phyloP scores from a whole-genome alignment of 2,329 filamentous ascomycete genomes.

The Rhinocladiella mackenziei region DNA sequence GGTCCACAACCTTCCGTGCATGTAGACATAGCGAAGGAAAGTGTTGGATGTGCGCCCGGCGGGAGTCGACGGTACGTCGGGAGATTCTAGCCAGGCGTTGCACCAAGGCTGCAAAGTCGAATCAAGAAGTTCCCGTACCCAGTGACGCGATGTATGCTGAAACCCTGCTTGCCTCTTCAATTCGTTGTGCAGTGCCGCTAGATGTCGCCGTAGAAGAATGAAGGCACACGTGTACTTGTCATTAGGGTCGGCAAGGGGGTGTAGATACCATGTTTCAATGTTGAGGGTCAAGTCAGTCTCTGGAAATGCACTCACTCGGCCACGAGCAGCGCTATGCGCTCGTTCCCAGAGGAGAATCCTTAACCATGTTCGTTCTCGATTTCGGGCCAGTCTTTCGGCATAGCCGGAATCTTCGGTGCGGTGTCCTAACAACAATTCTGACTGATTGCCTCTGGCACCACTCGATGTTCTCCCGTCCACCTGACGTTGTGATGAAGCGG shows the following conservation, averaged over 20 bases:
- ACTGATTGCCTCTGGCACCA: background rate
- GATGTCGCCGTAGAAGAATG: slow-evolving; percentile 27
- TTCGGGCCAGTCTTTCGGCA: slow-evolving; percentile 26
- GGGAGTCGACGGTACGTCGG: background rate
- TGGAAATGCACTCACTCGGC: slow-evolving; percentile 31
- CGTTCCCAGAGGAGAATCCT: slow-evolving; percentile 34
- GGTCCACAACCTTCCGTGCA: slow-evolving; percentile 32
- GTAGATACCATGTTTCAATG: slow-evolving; percentile 33
- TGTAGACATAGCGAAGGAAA: slow-evolving; percentile 32
- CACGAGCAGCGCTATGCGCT: slow-evolving; percentile 33
- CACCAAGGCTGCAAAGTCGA: slow-evolving; percentile 28
- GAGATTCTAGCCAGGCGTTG: slow-evolving; percentile 26
- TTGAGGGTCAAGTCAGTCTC: slow-evolving; percentile 31
- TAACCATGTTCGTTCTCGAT: slow-evolving; percentile 34
- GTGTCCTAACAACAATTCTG: background rate
- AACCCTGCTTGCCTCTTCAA: slow-evolving; percentile 17
- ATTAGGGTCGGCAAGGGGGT: slow-evolving; percentile 31
- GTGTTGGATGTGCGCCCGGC: slow-evolving; percentile 1
- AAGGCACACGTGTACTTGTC: slow-evolving; percentile 34
- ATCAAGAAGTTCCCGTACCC: slow-evolving; percentile 31
- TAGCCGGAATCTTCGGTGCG: slow-evolving; percentile 5
- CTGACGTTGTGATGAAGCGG: background rate
- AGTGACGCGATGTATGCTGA: slow-evolving; percentile 26
- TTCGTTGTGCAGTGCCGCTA: slow-evolving; percentile 28
- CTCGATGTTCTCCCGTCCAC: background rate